Base-by-base conservation (phyloP, 495 filamentous ascomycete genomes). In the Talaromyces borbonicus region DNA sequence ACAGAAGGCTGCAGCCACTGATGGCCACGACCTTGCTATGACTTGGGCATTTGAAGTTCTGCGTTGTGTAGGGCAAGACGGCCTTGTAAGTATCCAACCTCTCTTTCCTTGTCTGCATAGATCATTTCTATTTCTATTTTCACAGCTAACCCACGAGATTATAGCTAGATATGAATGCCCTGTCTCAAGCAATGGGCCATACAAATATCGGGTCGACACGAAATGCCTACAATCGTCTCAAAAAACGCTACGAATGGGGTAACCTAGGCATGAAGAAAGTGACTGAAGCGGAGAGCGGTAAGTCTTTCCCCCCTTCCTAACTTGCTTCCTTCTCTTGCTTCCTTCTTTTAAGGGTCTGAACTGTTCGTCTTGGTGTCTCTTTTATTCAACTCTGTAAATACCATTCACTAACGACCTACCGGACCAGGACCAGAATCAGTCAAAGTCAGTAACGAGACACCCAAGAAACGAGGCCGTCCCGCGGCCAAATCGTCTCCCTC, bases 171-270 rank as follows among this genome's bases (percentile, higher is more conserved):
- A 35, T 46, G 1, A 8, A 12, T 8, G 43, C 12, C 12, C 15
- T 46, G 20, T 46, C 29, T 23, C 14, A 6, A 22, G 30, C 43
- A 7, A 23, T 36, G 14, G 43, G 43, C 11, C 43, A 46, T 15
- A 46, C 43, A 19, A 46, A 46, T 22, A 8, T 46, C 12, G 8
- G 3, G 19, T 36, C 30, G 2, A 46, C 43, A 7, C 29, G 30
- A 9, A 46, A 46, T 31, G 16, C 30, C 1, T 46, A 35, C n/a
- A 15, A 5, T 0, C 43, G 43, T 8, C 18, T 23, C 27, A 46
- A 46, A 11, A 46, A 46, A 22, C 27, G 20, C 8, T 46, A 12
- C 4, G 43, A 22, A 11, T 35, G 33, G 1, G 43, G 43, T 0
- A 35, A 46, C 9, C 33, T 46, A 6, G 11, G 1, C 18, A 46